Conservation (phyloP, 257 asterid species). For the Ilex aquifolium region DNA sequence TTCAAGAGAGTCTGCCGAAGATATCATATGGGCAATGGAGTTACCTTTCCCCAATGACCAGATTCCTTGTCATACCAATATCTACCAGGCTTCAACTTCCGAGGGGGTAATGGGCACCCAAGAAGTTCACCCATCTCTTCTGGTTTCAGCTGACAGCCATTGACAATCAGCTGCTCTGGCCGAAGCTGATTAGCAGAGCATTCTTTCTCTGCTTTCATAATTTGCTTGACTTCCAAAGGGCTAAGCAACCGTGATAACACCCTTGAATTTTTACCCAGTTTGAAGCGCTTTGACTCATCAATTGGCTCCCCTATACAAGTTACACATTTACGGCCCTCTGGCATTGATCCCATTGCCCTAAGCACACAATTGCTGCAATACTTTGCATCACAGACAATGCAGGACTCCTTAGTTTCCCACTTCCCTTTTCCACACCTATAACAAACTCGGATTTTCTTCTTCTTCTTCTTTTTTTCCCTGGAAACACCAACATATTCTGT, state of each 20-base stretch:
- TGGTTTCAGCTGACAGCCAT: constrained; percentile 68
- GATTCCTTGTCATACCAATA: constrained; percentile 98
- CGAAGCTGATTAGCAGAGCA: constrained; percentile 89
- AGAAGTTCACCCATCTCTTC: constrained; percentile 84
- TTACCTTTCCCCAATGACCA: constrained; percentile 94
- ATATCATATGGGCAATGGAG: constrained; percentile 5
- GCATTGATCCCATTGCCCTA: constrained; percentile 98
- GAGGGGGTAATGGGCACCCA: constrained; percentile 74
- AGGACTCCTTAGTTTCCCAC: constrained; percentile 83
- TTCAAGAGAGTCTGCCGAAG: constrained; percentile 1
- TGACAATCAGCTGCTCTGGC: constrained; percentile 85
- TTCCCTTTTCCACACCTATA: constrained; percentile 84
- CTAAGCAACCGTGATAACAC: constrained; percentile 64
- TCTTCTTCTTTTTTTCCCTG: constrained; percentile 56
- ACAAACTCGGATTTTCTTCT: constrained; percentile 63
- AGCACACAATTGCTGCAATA: constrained; percentile 91
- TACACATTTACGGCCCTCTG: constrained; percentile 93
- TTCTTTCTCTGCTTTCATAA: constrained; percentile 82
- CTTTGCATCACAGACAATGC: constrained; percentile 77
- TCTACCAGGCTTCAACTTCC: constrained; percentile 78
- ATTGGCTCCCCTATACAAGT: constrained; percentile 84
- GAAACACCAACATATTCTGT: constrained; percentile 53
- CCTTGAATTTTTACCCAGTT: constrained; percentile 73
- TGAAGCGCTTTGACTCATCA: constrained; percentile 64
- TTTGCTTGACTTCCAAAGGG: constrained; percentile 90